Percentiles rank a stretch among this genome's conserved stretches.
Conservation (phyloP, 768 basidiomycete species). For the Epithele typhae region DNA sequence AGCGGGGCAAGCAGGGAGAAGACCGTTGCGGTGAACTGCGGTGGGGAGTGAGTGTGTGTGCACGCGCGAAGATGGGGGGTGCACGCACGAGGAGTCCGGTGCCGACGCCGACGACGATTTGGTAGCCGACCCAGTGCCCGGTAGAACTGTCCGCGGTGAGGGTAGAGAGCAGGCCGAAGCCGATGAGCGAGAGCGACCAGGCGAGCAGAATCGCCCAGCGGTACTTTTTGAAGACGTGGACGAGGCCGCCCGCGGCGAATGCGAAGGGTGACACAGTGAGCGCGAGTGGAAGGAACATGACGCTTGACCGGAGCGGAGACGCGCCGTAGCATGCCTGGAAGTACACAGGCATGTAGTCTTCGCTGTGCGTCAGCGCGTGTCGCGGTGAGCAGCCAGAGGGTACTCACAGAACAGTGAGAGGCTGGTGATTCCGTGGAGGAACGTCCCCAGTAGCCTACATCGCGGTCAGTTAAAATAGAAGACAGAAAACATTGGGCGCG, state of each 20-base stretch:
- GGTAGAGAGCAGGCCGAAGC: slow-evolving; percentile 31
- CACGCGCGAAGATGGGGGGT: background rate
- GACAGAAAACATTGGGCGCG: background rate
- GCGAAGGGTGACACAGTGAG: slow-evolving; percentile 34
- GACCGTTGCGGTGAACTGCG: slow-evolving; percentile 18
- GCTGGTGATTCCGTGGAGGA: slow-evolving; percentile 12
- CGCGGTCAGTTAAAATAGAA: too few species aligned
- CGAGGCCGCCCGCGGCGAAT: slow-evolving; percentile 30
- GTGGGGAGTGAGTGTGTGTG: slow-evolving; percentile 15
- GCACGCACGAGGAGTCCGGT: background rate
- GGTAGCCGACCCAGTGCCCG: slow-evolving; percentile 26
- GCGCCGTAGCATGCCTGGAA: slow-evolving; percentile 40
- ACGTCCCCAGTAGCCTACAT: slow-evolving; percentile 25
- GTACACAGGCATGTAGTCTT: slow-evolving; percentile 39
- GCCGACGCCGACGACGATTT: slow-evolving; percentile 27
- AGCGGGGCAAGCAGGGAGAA: slow-evolving; percentile 33
- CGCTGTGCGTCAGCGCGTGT: too few species aligned
- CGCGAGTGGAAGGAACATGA: slow-evolving; percentile 31
- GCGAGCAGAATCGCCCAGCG: slow-evolving; percentile 30
- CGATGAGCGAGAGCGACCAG: slow-evolving; percentile 32
- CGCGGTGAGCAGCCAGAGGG: too few species aligned
- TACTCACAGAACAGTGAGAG: slow-evolving; percentile 19
- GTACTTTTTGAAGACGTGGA: slow-evolving; percentile 30
- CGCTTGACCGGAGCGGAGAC: slow-evolving; percentile 33
- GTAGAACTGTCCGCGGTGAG: slow-evolving; percentile 23